These are phyloP conservation scores for Acrocalymma vagum DNA, from an alignment of 2,329 filamentous ascomycete species.

Conservation along the genomic window DNA sequence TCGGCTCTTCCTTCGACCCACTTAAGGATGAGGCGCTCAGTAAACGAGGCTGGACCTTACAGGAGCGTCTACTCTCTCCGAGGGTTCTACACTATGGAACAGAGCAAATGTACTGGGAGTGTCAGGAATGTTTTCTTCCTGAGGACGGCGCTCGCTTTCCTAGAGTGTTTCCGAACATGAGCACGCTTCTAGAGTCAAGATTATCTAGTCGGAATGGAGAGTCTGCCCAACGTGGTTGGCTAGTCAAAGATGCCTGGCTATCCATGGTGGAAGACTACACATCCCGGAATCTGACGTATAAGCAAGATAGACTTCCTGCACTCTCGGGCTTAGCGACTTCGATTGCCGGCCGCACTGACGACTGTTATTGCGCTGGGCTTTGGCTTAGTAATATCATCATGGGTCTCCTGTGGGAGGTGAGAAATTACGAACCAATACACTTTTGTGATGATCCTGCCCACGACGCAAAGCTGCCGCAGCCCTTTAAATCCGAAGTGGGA, in stretches of 20 bases:
- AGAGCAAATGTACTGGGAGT: slow-evolving; percentile 19
- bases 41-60: too few species aligned
- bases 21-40: too few species aligned
- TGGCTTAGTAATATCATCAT: slow-evolving; percentile 12
- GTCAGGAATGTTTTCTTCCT: neutral
- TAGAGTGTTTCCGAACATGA: too few species aligned
- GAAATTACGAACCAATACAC: too few species aligned
- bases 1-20: too few species aligned
- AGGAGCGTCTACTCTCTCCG: slow-evolving; percentile 9
- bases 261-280: slow-evolving; percentile 12
- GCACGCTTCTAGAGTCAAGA: too few species aligned
- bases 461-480: slow-evolving; percentile 6
- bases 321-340: slow-evolving; percentile 8
- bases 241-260: slow-evolving; percentile 3
- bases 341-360: slow-evolving; percentile 11
- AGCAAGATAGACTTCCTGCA: slow-evolving; percentile 16
- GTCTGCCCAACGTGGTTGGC: neutral
- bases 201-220: too few species aligned
- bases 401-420: slow-evolving; percentile 15
- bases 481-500: too few species aligned
- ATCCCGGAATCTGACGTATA: slow-evolving; percentile 12
- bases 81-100: slow-evolving; percentile 9
- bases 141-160: slow-evolving; percentile 1
- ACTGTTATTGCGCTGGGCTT: slow-evolving; percentile 14
- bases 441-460: slow-evolving; percentile 7